Evolutionary conservation across 352 stramenopile genomes (phyloP).

Genomic region (Pythium volutum): DNA sequence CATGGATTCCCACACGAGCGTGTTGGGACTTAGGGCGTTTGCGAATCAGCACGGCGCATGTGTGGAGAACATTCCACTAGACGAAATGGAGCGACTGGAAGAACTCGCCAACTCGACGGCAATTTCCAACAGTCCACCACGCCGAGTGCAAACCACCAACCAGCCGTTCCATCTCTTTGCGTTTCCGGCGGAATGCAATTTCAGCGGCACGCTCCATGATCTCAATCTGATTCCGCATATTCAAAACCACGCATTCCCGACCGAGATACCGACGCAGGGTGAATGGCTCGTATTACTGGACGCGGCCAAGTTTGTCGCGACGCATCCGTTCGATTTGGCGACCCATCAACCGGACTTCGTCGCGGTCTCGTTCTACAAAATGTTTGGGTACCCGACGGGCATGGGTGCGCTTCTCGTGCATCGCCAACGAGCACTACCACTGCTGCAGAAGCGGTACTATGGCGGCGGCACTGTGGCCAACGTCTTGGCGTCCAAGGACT

Average conservation of each 20-base stretch:
- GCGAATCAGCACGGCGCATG: constrained; percentile 29
- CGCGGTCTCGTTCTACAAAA: constrained; percentile 80
- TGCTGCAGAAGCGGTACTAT: constrained; percentile 57
- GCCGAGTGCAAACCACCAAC: background rate
- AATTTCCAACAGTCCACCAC: background rate
- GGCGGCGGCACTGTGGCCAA: constrained; percentile 63
- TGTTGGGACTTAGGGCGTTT: constrained; percentile 59
- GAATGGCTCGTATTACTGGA: constrained; percentile 70
- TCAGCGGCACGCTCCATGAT: constrained; percentile 54
- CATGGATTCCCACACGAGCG: constrained; percentile 71
- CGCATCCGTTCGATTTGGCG: constrained; percentile 52
- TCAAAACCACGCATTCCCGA: constrained; percentile 19
- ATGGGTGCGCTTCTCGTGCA: constrained; percentile 57
- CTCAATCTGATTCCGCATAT: constrained; percentile 42
- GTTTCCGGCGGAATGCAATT: constrained; percentile 78
- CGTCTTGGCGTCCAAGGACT: constrained; percentile 46
- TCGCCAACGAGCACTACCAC: constrained; percentile 31
- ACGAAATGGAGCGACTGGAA: constrained; percentile 32
- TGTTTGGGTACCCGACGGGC: constrained; percentile 75
- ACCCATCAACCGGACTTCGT: constrained; percentile 55
- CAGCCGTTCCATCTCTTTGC: constrained; percentile 41
- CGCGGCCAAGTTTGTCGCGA: constrained; percentile 64
- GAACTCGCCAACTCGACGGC: background rate
- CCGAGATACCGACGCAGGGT: constrained; percentile 1
- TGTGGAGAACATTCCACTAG: constrained; percentile 33